Evolutionary conservation across 2,329 filamentous ascomycete genomes (phyloP).

Genomic region (Zalaria obscura): DNA sequence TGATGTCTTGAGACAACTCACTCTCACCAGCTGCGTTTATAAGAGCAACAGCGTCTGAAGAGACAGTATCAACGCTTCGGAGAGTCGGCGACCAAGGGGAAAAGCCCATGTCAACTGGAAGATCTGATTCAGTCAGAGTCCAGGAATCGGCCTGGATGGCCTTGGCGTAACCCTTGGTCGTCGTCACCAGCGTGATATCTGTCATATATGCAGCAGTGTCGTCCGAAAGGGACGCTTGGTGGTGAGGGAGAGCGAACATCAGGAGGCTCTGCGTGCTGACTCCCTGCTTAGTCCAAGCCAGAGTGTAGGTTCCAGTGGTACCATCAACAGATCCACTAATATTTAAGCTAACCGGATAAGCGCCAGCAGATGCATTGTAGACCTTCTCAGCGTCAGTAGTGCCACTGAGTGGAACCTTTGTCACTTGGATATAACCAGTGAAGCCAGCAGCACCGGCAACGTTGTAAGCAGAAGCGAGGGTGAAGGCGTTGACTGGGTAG

Average conservation of each 20-base stretch:
- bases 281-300: conserved; percentile 62
- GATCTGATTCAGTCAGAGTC: conserved; percentile 60
- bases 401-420: conserved; percentile 49
- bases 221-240: conserved; percentile 58
- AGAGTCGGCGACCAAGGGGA: conserved; percentile 54
- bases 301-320: conserved; percentile 53
- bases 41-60: conserved; percentile 25
- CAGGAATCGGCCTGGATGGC: conserved; percentile 59
- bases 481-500: conserved; percentile 45
- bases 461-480: conserved; percentile 49
- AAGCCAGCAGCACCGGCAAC: conserved; percentile 55
- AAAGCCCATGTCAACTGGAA: conserved; percentile 65
- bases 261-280: conserved; percentile 45
- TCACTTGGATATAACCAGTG: conserved; percentile 66
- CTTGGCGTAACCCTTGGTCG: conserved; percentile 70
- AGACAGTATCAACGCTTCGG: conserved; percentile 24
- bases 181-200: conserved; percentile 53
- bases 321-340: conserved; percentile 50
- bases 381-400: conserved; percentile 43
- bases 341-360: conserved; percentile 52
- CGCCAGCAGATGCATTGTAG: conserved; percentile 63
- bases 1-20: conserved; percentile 66
- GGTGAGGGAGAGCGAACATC: conserved; percentile 84
- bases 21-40: conserved; percentile 46
- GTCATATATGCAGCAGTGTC: conserved; percentile 33